A percentile compares a stretch with the other conserved stretches of the same genome.
phyloP scores from a whole-genome alignment of 1,139 yeast genomes.

The Zygoascus meyerae region DNA sequence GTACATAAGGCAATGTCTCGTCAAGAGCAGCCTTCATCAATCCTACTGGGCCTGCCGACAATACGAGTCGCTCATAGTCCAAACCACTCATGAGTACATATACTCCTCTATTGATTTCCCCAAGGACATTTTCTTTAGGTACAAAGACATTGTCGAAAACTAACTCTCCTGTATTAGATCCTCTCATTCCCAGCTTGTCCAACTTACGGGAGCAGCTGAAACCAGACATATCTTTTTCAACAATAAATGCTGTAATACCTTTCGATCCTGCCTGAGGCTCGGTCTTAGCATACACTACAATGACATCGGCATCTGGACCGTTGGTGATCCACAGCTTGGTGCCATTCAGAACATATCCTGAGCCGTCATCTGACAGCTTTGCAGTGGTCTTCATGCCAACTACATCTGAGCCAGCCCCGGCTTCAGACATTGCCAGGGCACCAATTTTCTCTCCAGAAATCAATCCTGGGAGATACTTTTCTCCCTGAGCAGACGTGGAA shows the following conservation, averaged over 20 bases:
- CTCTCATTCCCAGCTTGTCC: conserved; percentile 34
- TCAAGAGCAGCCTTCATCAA: conserved; percentile 33
- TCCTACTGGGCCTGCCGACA: conserved; percentile 34
- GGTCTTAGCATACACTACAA: conserved; percentile 35
- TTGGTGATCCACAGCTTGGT: conserved; percentile 37
- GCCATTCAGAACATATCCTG: conserved; percentile 33
- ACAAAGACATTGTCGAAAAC: conserved; percentile 33
- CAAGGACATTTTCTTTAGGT: conserved; percentile 32
- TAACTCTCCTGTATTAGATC: conserved; percentile 34
- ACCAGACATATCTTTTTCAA: conserved; percentile 30
- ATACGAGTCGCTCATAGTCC: conserved; percentile 31
- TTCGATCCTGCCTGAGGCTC: conserved; percentile 31
- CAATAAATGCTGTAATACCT: conserved; percentile 33
- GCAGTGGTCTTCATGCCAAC: conserved; percentile 33
- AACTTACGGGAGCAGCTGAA: conserved; percentile 31
- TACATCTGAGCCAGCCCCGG: conserved; percentile 34
- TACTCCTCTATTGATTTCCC: conserved; percentile 30
- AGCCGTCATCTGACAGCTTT: conserved; percentile 27
- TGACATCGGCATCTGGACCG: conserved; percentile 33
- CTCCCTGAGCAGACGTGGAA: conserved; percentile 27
- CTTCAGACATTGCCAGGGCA: conserved; percentile 34
- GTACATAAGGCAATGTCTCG: conserved; percentile 32
- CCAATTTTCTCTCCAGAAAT: conserved; percentile 31
- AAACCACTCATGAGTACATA: conserved; percentile 33
- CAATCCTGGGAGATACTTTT: conserved; percentile 30